Base-by-base conservation (phyloP, 768 basidiomycete genomes). In the Rhodotorula kratochvilovae region DNA sequence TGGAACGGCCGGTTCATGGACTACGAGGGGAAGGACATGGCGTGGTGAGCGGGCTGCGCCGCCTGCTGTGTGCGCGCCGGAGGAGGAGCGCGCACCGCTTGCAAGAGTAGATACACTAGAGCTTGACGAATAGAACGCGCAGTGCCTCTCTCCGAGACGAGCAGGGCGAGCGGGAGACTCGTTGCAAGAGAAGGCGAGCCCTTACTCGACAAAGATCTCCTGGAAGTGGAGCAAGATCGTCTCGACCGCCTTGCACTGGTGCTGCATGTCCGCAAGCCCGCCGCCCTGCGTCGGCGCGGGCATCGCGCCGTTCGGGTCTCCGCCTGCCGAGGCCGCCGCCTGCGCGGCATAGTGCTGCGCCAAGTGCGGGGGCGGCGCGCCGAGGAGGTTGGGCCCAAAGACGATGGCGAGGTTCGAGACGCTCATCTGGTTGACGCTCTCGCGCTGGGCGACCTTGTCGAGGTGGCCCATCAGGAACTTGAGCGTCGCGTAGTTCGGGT, bases 401-500 rank as follows among this genome's bases (percentile, higher is more conserved):
- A 99, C 92, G 77, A 98, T 96, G 11, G 92, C 88, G 36, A 99
- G 82, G 81, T 98, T 98, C 75, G 90, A 89, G 72, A 90, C 87
- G 10, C 90, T 88, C 95, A 98, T 97, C 48, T 90, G 88, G 80
- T 97, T 98, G 55, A 87, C 85, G 19, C 85, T 80, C 71, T 92
- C 88, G 75, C 87, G 85, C 76, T 88, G 85, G 55, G 85, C 86
- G 68, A 96, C 87, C 94, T 85, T 87, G 81, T 97, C 85, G 71
- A 99, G 83, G 82, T 99, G 96, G 21, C 91, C 92, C 84, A 99
- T 84, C 80, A 98, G 90, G 80, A 86, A 96, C 79, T 98, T 97
- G 61, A 98, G 84, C 2, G 95, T 95, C 3, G 96, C 91, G 78
- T 99, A 99, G 81, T 98, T 97, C n/a, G 96, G 86, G 81, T 99